A percentile compares a stretch with the other conserved stretches of the same genome.
Evolutionary conservation across 768 basidiomycete genomes (phyloP).

Genomic region (Albatrellus ellisii): DNA sequence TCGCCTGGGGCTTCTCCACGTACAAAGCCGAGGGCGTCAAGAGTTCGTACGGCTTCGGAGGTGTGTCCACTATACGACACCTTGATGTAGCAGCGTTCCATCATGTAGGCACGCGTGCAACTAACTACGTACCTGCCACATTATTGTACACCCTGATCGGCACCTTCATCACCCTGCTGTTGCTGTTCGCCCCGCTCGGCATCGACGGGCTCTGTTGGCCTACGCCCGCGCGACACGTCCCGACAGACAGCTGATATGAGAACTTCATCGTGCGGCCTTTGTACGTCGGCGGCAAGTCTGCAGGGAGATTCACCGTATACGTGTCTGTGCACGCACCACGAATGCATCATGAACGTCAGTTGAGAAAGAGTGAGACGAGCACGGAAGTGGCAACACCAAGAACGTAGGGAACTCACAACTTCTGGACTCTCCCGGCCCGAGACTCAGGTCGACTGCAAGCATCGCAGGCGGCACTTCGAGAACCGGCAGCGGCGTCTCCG

Average conservation of each 20-base stretch:
- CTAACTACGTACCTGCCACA: conserved; percentile 47
- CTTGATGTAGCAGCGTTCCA: background rate
- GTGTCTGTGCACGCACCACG: conserved; percentile 37
- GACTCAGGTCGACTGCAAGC: conserved; percentile 75
- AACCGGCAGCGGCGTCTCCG: conserved; percentile 63
- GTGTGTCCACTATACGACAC: conserved; percentile 4
- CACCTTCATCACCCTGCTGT: conserved; percentile 76
- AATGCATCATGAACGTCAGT: background rate
- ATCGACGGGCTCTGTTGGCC: conserved; percentile 13
- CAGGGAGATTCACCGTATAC: conserved; percentile 65
- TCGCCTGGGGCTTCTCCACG: background rate
- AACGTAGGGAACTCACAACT: conserved; percentile 61
- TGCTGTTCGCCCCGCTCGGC: conserved; percentile 29
- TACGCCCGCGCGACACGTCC: conserved; percentile 52
- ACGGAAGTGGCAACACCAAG: too few species aligned
- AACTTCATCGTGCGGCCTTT: conserved; percentile 74
- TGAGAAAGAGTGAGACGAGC: too few species aligned
- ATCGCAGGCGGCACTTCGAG: conserved; percentile 79
- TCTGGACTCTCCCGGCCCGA: conserved; percentile 75
- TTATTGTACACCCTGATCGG: conserved; percentile 87
- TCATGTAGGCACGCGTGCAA: background rate
- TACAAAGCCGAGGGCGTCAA: background rate
- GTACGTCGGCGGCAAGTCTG: conserved; percentile 82
- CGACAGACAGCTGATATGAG: conserved; percentile 83
- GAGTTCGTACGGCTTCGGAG: conserved; percentile 4